Conservation (phyloP, 1,139 yeast genomes). For the Hansenula sp. region DNA sequence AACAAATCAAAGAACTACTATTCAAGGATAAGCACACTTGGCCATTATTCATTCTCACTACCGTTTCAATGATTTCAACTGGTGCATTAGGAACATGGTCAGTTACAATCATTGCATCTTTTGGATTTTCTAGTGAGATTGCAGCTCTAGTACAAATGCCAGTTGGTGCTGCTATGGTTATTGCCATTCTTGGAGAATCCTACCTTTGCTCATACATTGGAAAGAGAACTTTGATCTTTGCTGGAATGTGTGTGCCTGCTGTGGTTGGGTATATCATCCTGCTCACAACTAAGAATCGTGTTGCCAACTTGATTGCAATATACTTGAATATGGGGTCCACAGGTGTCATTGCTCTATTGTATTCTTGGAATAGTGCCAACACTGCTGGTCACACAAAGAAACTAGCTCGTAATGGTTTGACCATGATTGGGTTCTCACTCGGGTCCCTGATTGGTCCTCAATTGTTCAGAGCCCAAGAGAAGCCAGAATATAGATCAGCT, state of each 20-base stretch:
- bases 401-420: constrained; percentile 52
- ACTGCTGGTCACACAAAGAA: constrained; percentile 72
- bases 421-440: constrained; percentile 58
- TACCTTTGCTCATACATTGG: constrained; percentile 18
- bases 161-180: constrained; percentile 37
- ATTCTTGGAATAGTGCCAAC: constrained; percentile 36
- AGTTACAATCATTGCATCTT: constrained; percentile 38
- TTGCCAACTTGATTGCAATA: constrained; percentile 30
- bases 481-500: constrained; percentile 50
- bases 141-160: constrained; percentile 41
- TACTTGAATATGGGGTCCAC: constrained; percentile 35
- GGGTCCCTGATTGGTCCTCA: constrained; percentile 76
- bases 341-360: constrained; percentile 34
- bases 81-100: constrained; percentile 42
- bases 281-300: constrained; percentile 34
- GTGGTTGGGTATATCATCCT: constrained; percentile 40
- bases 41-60: constrained; percentile 31
- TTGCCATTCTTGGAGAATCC: constrained; percentile 20
- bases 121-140: constrained; percentile 34
- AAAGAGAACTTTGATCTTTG: constrained; percentile 19
- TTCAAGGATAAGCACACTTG: constrained; percentile 41
- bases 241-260: constrained; percentile 23
- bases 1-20: constrained; percentile 42
- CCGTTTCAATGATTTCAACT: constrained; percentile 36
- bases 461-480: constrained; percentile 48